Conservation (phyloP, 2,329 filamentous ascomycete species). For the Trichophyton mentagrophytes region DNA sequence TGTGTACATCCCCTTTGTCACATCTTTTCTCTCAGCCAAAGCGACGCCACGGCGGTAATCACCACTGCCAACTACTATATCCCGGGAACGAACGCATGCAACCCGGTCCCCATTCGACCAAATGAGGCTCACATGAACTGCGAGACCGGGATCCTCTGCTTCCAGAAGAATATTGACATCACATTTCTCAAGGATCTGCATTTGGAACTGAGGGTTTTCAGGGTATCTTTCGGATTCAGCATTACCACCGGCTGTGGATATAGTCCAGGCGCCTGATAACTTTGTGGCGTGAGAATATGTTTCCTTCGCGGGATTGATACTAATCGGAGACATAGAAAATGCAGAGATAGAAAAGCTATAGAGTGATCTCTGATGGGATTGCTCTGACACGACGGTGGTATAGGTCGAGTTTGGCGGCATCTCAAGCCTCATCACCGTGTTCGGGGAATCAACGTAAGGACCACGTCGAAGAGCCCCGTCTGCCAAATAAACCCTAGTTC, state of each 20-base stretch:
- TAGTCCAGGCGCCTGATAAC: constrained; percentile 57
- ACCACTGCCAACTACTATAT: constrained; percentile 71
- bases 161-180: constrained; percentile 63
- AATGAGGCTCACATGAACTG: constrained; percentile 73
- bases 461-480: constrained; percentile 60
- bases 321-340: constrained; percentile 55
- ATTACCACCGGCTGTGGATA: constrained; percentile 72
- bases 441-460: constrained; percentile 87
- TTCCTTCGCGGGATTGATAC: constrained; percentile 49
- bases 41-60: constrained; percentile 76
- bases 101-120: constrained; percentile 64
- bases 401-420: constrained; percentile 40
- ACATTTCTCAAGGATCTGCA: constrained; percentile 45
- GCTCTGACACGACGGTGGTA: constrained; percentile 61
- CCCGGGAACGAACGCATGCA: constrained; percentile 53
- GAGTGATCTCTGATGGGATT: constrained; percentile 56
- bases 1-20: constrained; percentile 67
- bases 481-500: constrained; percentile 59
- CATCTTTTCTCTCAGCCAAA: constrained; percentile 46
- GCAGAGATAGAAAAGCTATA: constrained; percentile 83
- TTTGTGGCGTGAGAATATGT: constrained; percentile 48
- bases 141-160: constrained; percentile 51
- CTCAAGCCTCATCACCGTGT: constrained; percentile 69
- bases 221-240: constrained; percentile 62
- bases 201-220: constrained; percentile 74